Conservation (phyloP, 257 asterid genomes). For the Nicotiana attenuata region DNA sequence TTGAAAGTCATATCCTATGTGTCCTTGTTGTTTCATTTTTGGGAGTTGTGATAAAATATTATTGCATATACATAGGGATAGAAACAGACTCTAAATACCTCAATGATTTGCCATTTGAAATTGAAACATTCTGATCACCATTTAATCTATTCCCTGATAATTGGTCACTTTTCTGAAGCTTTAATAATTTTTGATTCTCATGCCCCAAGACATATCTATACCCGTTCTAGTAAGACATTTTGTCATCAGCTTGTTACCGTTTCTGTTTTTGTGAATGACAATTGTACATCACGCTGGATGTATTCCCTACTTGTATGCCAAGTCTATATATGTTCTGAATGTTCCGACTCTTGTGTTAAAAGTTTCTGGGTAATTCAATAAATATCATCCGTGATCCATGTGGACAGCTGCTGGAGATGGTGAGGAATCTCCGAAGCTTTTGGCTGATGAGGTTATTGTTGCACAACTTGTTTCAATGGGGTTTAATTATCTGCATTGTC, state of each 20-base stretch:
- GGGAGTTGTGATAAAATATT: neutral
- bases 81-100: neutral
- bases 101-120: neutral
- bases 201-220: neutral
- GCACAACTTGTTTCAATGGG: constrained; percentile 85
- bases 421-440: constrained; percentile 17
- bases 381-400: constrained; percentile 13
- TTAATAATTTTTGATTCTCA: neutral
- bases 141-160: neutral
- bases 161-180: neutral
- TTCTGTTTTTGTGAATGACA: neutral
- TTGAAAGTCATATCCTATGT: no score
- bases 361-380: neutral
- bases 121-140: neutral
- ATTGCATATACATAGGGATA: no score
- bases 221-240: no score
- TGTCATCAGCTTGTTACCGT: neutral
- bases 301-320: neutral
- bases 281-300: no score
- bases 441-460: constrained; percentile 65
- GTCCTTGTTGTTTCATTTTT: neutral
- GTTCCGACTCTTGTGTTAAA: no score
- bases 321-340: no score
- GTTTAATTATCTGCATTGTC: constrained; percentile 72
- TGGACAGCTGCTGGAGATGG: constrained; percentile 43